These are phyloP conservation scores for Spergularia bocconei DNA, from an alignment of 148 eudicot genomes.

Conservation along the genomic window DNA sequence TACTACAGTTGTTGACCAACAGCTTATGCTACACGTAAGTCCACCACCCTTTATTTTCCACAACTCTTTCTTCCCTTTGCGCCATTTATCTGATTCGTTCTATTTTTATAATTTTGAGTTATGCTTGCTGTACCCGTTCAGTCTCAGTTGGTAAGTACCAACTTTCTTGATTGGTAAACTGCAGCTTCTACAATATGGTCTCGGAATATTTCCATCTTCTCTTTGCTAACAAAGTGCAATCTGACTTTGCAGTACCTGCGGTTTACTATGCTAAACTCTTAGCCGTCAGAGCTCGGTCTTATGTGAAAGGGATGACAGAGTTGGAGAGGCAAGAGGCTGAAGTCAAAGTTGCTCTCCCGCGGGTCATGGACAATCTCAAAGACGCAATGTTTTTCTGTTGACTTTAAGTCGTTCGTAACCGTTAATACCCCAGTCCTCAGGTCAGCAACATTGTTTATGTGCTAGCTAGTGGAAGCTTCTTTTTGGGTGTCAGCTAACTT, in stretches of 20 bases:
- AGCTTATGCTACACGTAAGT: constrained; percentile 71
- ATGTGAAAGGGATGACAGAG: constrained; percentile 36
- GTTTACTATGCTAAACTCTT: constrained; percentile 79
- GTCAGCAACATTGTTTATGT: too few relatives aligned
- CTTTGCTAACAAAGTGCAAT: not conserved
- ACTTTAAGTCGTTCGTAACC: too few relatives aligned
- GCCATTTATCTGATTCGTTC: not conserved
- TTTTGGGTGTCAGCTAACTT: too few relatives aligned
- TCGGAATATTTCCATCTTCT: not conserved
- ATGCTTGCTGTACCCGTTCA: constrained; percentile 86
- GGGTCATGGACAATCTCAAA: constrained; percentile 48
- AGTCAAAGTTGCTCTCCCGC: constrained; percentile 40
- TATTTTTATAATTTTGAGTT: constrained; percentile 34
- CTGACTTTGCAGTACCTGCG: constrained; percentile 59
- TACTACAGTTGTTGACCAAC: constrained; percentile 58
- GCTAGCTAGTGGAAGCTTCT: too few relatives aligned
- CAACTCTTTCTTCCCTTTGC: too few relatives aligned
- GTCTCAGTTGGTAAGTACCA: constrained; percentile 85
- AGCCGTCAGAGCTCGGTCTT: constrained; percentile 78
- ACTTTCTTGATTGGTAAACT: not conserved
- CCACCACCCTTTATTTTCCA: not conserved
- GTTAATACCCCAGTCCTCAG: too few relatives aligned
- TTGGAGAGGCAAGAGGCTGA: constrained; percentile 32
- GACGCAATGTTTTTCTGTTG: constrained; percentile 75
- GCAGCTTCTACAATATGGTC: too few relatives aligned